Evolutionary conservation across 1,139 yeast species (phyloP).

Genomic region (Lodderomyces pseudojiufengensis): DNA sequence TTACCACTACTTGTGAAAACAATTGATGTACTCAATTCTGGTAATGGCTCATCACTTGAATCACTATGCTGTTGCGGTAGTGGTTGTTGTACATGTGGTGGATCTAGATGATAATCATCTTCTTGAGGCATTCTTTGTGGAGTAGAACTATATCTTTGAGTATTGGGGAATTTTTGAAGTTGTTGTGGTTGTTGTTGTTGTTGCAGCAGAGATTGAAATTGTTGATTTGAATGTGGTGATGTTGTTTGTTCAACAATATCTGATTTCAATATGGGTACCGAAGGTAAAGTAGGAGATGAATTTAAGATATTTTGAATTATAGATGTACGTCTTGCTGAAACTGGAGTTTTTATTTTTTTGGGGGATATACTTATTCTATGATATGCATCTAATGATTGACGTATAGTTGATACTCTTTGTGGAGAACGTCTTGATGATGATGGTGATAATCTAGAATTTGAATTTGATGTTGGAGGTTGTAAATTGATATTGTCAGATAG

Average conservation of each 20-base stretch:
- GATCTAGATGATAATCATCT: constrained; percentile 32
- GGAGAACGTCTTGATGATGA: constrained; percentile 11
- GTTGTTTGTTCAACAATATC: constrained; percentile 17
- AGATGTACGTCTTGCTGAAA: constrained; percentile 32
- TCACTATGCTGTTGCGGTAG: constrained; percentile 2
- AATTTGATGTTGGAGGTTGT: constrained; percentile 9
- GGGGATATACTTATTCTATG: constrained; percentile 18
- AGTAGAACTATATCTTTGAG: constrained; percentile 34
- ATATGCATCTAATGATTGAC: constrained; percentile 36
- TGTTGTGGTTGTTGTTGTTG: constrained; percentile 17
- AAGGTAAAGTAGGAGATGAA: constrained; percentile 52
- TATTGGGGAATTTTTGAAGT: constrained; percentile 47
- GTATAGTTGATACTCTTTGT: constrained; percentile 23
- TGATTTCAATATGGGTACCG: constrained; percentile 41
- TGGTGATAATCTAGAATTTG: constrained; percentile 2
- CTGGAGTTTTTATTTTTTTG: constrained; percentile 16
- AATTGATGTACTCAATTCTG: constrained; percentile 22
- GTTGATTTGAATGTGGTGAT: no score
- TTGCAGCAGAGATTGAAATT: constrained; percentile 13
- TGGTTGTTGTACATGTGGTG: constrained; percentile 21
- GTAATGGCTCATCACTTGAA: constrained; percentile 19
- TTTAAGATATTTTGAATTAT: constrained; percentile 41
- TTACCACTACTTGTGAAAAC: constrained; percentile 16
- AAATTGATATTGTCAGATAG: constrained; percentile 7
- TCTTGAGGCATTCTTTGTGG: constrained; percentile 15